Base-by-base conservation (phyloP, 2,329 filamentous ascomycete species). In the Fusarium bactridioides region DNA sequence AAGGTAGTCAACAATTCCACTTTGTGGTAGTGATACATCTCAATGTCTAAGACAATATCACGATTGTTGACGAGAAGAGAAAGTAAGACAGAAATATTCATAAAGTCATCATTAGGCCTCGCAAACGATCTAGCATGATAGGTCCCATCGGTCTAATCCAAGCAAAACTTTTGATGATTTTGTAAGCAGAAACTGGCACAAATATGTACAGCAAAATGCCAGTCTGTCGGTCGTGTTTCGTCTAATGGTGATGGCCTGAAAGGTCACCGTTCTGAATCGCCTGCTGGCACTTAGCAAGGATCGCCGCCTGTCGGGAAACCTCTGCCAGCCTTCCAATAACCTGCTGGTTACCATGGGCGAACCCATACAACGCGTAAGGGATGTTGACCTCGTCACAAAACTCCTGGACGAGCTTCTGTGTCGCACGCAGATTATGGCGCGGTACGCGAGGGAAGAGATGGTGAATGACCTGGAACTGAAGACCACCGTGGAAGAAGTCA, bases 381-480 rank as follows among this genome's bases (percentile, higher is more conserved):
- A 97, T 93, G 21, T 89, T 90, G 2, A 94, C 93, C 31, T 97
- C 94, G 51, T 89, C 85, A 77, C 94, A 97, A 77, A 97, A 97
- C 50, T 93, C 90, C 76, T 92, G 87, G 15, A 97, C 93, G 40
- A 96, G 85, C 75, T 87, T 90, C 82, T 96, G 94, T 8, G 92
- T 88, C 64, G 84, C 84, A 51, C 94, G 90, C 57, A 97, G 87
- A 80, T 97, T 97, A 80, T 97, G 94, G 45, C 94, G 87, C 15
- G 94, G 94, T 69, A 97, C 90, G 16, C 94, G 89, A 4, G 94
- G 94, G 79, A 91, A 97, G 27, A 97, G 84, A 79, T 97, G 94
- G 78, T 97, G 94, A 57, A 97, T 91, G 12, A 92, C 94, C 81
- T 97, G 94, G 81, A 97, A 97, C 80, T 97, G 94, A 69, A 97